These are phyloP conservation scores for Astragalus glycyphyllos DNA, from an alignment of 306 rosid genomes.

Conservation along the genomic window DNA sequence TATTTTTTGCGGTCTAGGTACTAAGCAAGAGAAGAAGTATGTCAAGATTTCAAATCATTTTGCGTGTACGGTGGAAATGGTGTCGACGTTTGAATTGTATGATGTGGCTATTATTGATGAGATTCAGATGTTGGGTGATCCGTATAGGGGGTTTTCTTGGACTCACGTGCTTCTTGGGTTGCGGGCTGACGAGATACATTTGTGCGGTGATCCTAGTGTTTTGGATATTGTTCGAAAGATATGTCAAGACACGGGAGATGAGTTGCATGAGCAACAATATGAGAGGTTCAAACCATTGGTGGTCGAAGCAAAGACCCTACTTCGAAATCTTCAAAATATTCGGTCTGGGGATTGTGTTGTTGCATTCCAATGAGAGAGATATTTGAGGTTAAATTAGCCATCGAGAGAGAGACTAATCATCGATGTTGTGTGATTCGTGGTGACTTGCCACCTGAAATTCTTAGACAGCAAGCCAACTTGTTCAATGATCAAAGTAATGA, in stretches of 20 bases:
- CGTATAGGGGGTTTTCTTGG: constrained; percentile 82
- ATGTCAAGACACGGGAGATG: constrained; percentile 82
- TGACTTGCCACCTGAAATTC: constrained; percentile 91
- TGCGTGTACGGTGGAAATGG: constrained; percentile 95
- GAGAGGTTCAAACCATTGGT: constrained; percentile 94
- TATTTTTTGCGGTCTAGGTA: constrained; percentile 76
- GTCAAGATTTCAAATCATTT: constrained; percentile 76
- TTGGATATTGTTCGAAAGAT: constrained; percentile 71
- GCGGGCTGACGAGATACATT: constrained; percentile 88
- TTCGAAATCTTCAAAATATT: constrained; percentile 76
- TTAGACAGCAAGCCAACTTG: constrained; percentile 81
- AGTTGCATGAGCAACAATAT: constrained; percentile 73
- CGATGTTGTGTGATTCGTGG: constrained; percentile 90
- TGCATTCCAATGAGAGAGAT: constrained; percentile 96
- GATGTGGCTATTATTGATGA: constrained; percentile 92
- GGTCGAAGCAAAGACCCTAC: constrained; percentile 86
- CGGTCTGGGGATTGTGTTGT: constrained; percentile 96
- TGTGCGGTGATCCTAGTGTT: constrained; percentile 93
- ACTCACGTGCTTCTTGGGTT: constrained; percentile 85
- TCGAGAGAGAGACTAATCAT: constrained; percentile 81
- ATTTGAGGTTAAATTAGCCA: constrained; percentile 84
- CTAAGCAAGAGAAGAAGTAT: constrained; percentile 84
- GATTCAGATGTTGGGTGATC: constrained; percentile 89
- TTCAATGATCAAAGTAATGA: constrained; percentile 83
- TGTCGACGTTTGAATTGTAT: constrained; percentile 74